Evolutionary conservation across 768 basidiomycete genomes (phyloP).

Genomic region (Lactarius deliciosus): DNA sequence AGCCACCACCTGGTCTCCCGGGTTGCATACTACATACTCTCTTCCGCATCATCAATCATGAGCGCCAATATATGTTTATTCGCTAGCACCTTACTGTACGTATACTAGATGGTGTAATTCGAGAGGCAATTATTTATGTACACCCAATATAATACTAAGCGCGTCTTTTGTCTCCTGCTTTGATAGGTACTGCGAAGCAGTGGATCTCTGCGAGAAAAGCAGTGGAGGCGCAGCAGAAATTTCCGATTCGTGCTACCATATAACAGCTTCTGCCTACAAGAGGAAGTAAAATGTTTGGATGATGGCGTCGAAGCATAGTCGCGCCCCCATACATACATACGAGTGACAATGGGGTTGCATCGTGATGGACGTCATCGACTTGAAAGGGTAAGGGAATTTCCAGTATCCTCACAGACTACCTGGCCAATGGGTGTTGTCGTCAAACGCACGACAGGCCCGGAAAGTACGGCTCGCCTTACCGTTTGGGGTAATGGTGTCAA

Average conservation of each 20-base stretch:
- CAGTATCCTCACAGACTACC: not conserved
- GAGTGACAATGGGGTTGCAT: slow-evolving; percentile 18
- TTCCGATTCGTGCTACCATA: not conserved
- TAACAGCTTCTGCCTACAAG: not conserved
- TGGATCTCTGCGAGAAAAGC: slow-evolving; percentile 2
- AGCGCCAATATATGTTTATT: slow-evolving; percentile 28
- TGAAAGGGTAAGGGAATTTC: not conserved
- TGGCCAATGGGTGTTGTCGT: slow-evolving; percentile 1
- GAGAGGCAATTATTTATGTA: slow-evolving; percentile 23
- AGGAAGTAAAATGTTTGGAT: not conserved
- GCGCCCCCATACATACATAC: no score
- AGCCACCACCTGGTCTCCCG: not conserved
- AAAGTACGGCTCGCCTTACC: slow-evolving; percentile 2
- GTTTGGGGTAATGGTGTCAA: slow-evolving; percentile 4
- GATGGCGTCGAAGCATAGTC: not conserved
- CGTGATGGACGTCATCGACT: slow-evolving; percentile 18
- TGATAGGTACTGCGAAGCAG: not conserved
- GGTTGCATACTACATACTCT: slow-evolving; percentile 8
- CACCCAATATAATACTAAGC: slow-evolving; percentile 21
- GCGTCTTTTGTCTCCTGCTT: not conserved
- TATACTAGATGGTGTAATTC: slow-evolving; percentile 26
- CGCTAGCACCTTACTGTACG: slow-evolving; percentile 19
- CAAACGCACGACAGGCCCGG: not conserved
- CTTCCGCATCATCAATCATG: slow-evolving; percentile 4
- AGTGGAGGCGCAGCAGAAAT: not conserved